A percentile compares a stretch with the other conserved stretches of the same genome.
These are phyloP conservation scores for Quillaja saponaria DNA, from an alignment of 306 rosid genomes.

Conservation along the genomic window DNA sequence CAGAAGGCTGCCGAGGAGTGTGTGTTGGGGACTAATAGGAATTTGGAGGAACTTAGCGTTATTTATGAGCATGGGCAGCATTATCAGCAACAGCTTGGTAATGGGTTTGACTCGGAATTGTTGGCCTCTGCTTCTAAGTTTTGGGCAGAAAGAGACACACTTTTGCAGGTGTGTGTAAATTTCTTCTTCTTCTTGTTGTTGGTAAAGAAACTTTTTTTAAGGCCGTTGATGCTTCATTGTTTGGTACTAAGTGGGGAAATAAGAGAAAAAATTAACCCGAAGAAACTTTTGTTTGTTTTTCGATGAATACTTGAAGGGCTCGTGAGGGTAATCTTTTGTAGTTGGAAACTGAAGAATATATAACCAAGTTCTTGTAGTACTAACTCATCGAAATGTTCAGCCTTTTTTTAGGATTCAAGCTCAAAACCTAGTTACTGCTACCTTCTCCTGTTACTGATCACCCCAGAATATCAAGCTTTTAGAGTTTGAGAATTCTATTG, in stretches of 20 bases:
- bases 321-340: background rate
- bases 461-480: constrained; percentile 21
- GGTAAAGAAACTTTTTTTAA: no score
- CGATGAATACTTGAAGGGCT: constrained; percentile 7
- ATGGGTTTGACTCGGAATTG: constrained; percentile 70
- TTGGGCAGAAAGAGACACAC: constrained; percentile 61
- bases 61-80: constrained; percentile 31
- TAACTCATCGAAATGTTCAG: no score
- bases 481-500: constrained; percentile 15
- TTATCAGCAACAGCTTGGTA: constrained; percentile 27
- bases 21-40: constrained; percentile 31
- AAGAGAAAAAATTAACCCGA: background rate
- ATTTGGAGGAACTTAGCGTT: constrained; percentile 33
- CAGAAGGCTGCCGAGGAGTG: constrained; percentile 30
- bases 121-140: constrained; percentile 67
- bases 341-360: background rate
- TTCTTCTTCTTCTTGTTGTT: no score
- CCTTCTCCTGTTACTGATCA: constrained; percentile 13
- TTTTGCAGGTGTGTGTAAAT: constrained; percentile 61
- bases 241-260: no score
- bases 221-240: background rate
- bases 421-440: background rate
- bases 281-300: background rate
- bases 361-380: no score
- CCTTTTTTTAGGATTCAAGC: constrained; percentile 20